Evolutionary conservation across 2,329 filamentous ascomycete species (phyloP).

Genomic region (Ascochyta fabae): DNA sequence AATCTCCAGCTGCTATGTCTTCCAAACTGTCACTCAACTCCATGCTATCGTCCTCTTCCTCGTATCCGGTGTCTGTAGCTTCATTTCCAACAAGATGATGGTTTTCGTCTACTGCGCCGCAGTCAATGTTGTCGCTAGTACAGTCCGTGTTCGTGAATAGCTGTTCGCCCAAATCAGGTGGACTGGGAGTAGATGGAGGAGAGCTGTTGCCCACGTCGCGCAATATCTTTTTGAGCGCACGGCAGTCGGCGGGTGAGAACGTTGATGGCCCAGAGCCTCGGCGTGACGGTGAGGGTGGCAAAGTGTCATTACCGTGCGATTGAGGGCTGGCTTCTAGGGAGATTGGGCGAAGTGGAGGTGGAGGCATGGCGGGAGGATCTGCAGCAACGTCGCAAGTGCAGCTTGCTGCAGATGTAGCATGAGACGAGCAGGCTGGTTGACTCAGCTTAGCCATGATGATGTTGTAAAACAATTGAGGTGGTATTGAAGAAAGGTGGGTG

Average conservation of each 20-base stretch:
- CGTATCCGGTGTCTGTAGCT: conserved; percentile 17
- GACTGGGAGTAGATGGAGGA: background rate
- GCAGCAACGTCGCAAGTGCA: background rate
- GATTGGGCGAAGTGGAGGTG: conserved; percentile 4
- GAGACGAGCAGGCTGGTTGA: background rate
- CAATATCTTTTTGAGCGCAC: conserved; percentile 20
- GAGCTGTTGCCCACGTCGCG: conserved; percentile 4
- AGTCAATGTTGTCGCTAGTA: background rate
- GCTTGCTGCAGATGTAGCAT: background rate
- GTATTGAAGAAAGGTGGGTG: background rate
- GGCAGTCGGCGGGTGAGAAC: conserved; percentile 20
- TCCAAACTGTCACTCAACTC: conserved; percentile 18
- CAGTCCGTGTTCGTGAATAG: background rate
- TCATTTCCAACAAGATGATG: conserved; percentile 11
- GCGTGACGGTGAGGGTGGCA: background rate
- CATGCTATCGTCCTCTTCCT: conserved; percentile 29
- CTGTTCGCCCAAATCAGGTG: background rate
- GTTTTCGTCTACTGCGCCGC: background rate
- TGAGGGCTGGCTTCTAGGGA: conserved; percentile 1
- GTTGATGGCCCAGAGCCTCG: background rate
- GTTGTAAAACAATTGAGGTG: background rate
- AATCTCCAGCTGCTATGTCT: background rate
- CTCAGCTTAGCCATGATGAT: conserved; percentile 12
- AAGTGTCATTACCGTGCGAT: background rate
- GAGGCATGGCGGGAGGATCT: background rate